Evolutionary conservation across 495 filamentous ascomycete genomes (phyloP).

Genomic region (Penicillium angulare): DNA sequence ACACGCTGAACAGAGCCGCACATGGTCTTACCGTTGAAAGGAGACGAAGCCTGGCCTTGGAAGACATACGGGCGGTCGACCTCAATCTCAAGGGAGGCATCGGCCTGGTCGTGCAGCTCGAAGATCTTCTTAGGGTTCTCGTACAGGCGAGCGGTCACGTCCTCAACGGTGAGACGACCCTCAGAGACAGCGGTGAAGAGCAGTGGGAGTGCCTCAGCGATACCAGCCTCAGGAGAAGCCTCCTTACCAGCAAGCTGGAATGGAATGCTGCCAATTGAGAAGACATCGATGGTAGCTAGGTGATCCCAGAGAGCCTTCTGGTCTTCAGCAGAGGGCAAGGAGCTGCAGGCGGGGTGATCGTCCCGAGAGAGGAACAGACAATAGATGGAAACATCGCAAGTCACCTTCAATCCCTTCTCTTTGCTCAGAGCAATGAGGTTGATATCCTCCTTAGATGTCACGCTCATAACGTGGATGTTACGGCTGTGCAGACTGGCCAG

Average conservation of each 20-base stretch:
- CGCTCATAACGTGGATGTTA: constrained; percentile 80
- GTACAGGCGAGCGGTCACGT: constrained; percentile 68
- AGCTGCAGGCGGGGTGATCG: constrained; percentile 68
- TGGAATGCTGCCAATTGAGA: constrained; percentile 79
- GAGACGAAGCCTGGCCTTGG: constrained; percentile 63
- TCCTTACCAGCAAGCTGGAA: constrained; percentile 71
- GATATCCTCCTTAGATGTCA: constrained; percentile 81
- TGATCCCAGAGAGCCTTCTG: constrained; percentile 80
- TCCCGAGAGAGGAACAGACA: constrained; percentile 74
- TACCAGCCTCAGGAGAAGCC: constrained; percentile 59
- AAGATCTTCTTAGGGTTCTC: constrained; percentile 85
- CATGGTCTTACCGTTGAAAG: constrained; percentile 69
- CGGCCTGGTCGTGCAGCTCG: constrained; percentile 79
- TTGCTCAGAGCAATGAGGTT: constrained; percentile 77
- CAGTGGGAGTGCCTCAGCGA: constrained; percentile 73
- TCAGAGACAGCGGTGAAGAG: constrained; percentile 77
- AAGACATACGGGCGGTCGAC: constrained; percentile 65
- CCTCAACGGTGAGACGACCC: constrained; percentile 70
- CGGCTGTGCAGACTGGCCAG: constrained; percentile 80
- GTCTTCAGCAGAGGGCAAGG: constrained; percentile 67
- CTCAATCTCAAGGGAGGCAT: constrained; percentile 73
- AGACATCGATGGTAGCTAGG: constrained; percentile 73
- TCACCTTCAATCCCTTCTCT: constrained; percentile 78
- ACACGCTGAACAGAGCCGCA: constrained; percentile 75
- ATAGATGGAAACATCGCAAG: constrained; percentile 81